Evolutionary conservation across 2,329 filamentous ascomycete genomes (phyloP).

Genomic region (Chrysosporium queenslandicum): DNA sequence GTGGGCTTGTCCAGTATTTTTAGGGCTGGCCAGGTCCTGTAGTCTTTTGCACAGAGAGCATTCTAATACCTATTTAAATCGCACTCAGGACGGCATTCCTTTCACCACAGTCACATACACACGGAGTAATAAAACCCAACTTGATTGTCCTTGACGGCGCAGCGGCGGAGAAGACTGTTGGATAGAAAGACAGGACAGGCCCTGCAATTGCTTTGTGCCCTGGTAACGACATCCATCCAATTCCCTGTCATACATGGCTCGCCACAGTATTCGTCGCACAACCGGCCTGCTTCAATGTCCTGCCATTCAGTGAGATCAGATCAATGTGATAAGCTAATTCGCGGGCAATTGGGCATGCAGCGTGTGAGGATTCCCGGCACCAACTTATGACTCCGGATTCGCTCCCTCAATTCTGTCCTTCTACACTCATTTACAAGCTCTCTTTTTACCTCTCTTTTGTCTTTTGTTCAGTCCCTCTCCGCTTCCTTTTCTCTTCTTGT

Average conservation of each 20-base stretch:
- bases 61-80: constrained; percentile 1
- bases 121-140: not conserved
- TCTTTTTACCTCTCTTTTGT: not conserved
- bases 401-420: not conserved
- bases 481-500: not conserved
- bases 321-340: not conserved
- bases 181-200: not conserved
- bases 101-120: not conserved
- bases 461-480: not conserved
- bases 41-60: not conserved
- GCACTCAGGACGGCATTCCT: not conserved
- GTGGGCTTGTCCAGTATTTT: not conserved
- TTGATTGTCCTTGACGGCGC: not conserved
- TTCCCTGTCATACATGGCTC: constrained; percentile 8
- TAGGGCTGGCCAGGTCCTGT: constrained; percentile 7
- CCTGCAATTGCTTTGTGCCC: not conserved
- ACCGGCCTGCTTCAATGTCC: constrained; percentile 1
- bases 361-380: not conserved
- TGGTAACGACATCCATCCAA: not conserved
- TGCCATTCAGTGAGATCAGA: not conserved
- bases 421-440: not conserved
- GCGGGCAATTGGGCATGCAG: constrained; percentile 1
- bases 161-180: not conserved
- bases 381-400: constrained; percentile 1
- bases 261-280: constrained; percentile 9